phyloP scores from a whole-genome alignment of 139 green algal genomes.

The Pseudopediastrum boryanum region DNA sequence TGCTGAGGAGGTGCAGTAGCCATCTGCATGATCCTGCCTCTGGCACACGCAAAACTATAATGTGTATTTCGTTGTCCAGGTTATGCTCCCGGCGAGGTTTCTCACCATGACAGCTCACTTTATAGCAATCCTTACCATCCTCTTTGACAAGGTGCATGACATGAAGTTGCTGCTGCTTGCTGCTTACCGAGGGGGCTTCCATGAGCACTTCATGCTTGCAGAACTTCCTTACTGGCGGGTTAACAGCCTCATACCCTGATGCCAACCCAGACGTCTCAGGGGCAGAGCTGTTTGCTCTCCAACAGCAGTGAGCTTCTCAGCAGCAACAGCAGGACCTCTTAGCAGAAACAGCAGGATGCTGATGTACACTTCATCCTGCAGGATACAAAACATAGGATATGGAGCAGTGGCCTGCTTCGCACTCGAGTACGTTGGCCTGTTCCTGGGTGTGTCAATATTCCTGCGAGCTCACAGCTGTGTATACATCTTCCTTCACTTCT shows the following conservation, averaged over 20 bases:
- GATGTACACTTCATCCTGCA: constrained; percentile 10
- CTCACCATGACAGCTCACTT: constrained; percentile 48
- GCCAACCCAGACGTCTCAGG: not conserved
- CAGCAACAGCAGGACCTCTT: not conserved
- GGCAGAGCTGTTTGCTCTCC: not conserved
- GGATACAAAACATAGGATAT: constrained; percentile 44
- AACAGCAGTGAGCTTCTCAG: not conserved
- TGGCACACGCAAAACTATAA: too few species aligned
- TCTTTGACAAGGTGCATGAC: constrained; percentile 48
- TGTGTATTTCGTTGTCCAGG: too few species aligned
- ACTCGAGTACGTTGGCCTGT: constrained; percentile 55
- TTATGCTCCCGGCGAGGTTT: constrained; percentile 54
- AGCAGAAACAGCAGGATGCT: not conserved
- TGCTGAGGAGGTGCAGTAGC: constrained; percentile 24
- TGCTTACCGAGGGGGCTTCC: not conserved
- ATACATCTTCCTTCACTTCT: constrained; percentile 51
- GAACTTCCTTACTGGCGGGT: constrained; percentile 4
- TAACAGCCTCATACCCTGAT: not conserved
- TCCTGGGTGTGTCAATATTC: constrained; percentile 62
- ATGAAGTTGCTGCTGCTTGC: not conserved
- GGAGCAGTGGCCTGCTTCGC: constrained; percentile 54
- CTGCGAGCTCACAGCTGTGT: constrained; percentile 33
- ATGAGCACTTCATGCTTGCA: not conserved
- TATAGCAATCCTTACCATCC: constrained; percentile 44
- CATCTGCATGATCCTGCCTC: not conserved